Percentiles rank a stretch among this genome's conserved stretches.
Conservation (phyloP, 148 eudicot species). For the Limonium bicolor region DNA sequence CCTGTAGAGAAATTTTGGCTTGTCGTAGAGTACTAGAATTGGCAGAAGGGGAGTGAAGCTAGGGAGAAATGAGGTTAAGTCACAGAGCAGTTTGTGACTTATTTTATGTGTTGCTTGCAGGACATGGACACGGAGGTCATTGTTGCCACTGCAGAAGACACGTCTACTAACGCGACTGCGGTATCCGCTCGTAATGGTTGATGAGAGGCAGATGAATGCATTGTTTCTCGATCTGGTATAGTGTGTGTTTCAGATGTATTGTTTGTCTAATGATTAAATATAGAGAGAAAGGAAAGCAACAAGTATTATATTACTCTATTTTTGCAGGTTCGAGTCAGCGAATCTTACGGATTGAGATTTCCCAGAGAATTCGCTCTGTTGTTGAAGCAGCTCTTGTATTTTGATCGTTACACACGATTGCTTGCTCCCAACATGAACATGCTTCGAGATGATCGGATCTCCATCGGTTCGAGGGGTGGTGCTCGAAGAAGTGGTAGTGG, state of each 20-base stretch:
- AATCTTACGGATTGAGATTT: slow-evolving; percentile 85
- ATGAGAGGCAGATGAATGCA: slow-evolving; percentile 96
- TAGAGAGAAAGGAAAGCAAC: neutral
- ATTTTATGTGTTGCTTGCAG: slow-evolving; percentile 16
- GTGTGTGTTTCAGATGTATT: slow-evolving; percentile 6
- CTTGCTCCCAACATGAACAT: slow-evolving; percentile 93
- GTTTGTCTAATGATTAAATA: neutral
- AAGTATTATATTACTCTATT: no score
- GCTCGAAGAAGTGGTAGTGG: slow-evolving; percentile 10
- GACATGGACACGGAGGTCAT: slow-evolving; percentile 83
- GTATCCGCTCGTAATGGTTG: slow-evolving; percentile 73
- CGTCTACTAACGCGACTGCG: slow-evolving; percentile 53
- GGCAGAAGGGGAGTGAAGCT: neutral
- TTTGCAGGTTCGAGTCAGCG: slow-evolving; percentile 87
- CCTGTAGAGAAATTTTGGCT: neutral
- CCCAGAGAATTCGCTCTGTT: slow-evolving; percentile 97
- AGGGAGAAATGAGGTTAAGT: neutral
- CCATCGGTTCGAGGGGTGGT: slow-evolving; percentile 49
- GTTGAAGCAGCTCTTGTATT: slow-evolving; percentile 92
- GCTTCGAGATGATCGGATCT: slow-evolving; percentile 81
- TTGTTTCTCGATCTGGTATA: slow-evolving; percentile 87
- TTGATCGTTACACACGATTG: slow-evolving; percentile 91
- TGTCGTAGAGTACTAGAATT: slow-evolving; percentile 1
- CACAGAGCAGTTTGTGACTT: neutral
- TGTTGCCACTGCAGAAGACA: slow-evolving; percentile 74